A percentile compares a stretch with the other conserved stretches of the same genome.
phyloP scores from a whole-genome alignment of 192 early-diverging fungal species.

The Physocladia obscura region DNA sequence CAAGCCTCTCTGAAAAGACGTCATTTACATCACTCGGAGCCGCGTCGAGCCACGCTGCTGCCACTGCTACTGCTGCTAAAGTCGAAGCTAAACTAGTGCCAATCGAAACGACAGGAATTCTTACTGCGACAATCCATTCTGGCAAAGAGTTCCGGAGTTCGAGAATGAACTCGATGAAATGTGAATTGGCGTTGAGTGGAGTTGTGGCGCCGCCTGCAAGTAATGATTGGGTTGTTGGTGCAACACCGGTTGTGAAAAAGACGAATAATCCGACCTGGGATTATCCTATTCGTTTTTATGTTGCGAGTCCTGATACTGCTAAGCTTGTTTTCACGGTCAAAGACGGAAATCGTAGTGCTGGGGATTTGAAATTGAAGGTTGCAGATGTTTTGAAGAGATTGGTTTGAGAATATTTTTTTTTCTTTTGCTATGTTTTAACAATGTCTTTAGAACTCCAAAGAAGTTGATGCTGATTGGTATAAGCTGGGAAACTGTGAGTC shows the following conservation, averaged over 20 bases:
- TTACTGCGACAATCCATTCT: slow-evolving; percentile 42
- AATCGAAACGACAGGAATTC: slow-evolving; percentile 31
- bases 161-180: slow-evolving; percentile 54
- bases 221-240: slow-evolving; percentile 9
- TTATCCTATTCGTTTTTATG: slow-evolving; percentile 61
- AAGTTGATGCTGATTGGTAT: slow-evolving; percentile 61
- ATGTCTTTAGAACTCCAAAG: slow-evolving; percentile 30
- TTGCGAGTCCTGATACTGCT: slow-evolving; percentile 65
- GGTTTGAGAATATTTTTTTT: not conserved
- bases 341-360: slow-evolving; percentile 46
- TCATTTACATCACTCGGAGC: not conserved
- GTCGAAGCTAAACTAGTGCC: not conserved
- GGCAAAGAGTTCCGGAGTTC: slow-evolving; percentile 40
- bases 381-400: slow-evolving; percentile 45
- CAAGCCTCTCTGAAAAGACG: not conserved
- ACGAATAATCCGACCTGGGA: slow-evolving; percentile 84
- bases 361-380: slow-evolving; percentile 43
- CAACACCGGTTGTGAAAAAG: slow-evolving; percentile 67
- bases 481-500: slow-evolving; percentile 47
- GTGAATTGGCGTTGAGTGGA: slow-evolving; percentile 26
- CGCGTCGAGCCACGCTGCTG: not conserved
- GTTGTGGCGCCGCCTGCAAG: not conserved
- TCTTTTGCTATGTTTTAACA: not conserved
- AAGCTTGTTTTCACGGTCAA: slow-evolving; percentile 61
- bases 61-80: not conserved